Base-by-base conservation (phyloP, 1,284 basidiomycete genomes). In the Volvariella volvacea region DNA sequence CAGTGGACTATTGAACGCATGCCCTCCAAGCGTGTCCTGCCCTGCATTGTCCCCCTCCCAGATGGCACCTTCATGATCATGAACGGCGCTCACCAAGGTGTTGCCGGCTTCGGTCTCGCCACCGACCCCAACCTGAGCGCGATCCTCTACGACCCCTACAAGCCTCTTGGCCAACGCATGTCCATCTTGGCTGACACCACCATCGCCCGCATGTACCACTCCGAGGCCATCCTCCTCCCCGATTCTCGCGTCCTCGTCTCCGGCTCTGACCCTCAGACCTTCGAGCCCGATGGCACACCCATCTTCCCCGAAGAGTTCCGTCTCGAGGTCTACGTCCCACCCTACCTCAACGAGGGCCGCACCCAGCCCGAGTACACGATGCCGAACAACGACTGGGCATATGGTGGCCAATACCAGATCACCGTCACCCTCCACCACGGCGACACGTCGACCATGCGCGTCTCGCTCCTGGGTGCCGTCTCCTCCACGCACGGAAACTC, bases 181-280 rank as follows among this genome's bases (percentile, higher is more conserved):
- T 79, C 85, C 48, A 74, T 85, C 64, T 68, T 83, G 50, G 66
- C 72, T 59, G 73, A 60, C n/a, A 89, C 86, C 12, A 83, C 79
- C 45, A 82, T 90, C 32, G 79, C 88, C 9, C 80, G 91, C 16
- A 56, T 93, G 56, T 93, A 93, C 55, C 90, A 93, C 57, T 86
- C 83, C 0, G 85, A 87, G 57, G 79, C 81, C 44, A 71, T 68
- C 15, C 70, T 87, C 6, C 70, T 86, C 25, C 76, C 77, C 3
- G 82, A 86, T 51, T 85, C 82, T 9, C 75, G 80, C 8, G 72
- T 89, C 16, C 67, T 87, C 42, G 67, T 90, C 34, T 83, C 83
- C 2, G 88, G 88, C 0, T 81, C 80, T 10, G 88, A 88, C 55
- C 82, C 83, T 1, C 64, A 80, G 57, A 78, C 73, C 6, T 50